Percentiles rank a stretch among this genome's conserved stretches.
Evolutionary conservation across 495 filamentous ascomycete species (phyloP).

Genomic region (Talaromyces thailandensis): DNA sequence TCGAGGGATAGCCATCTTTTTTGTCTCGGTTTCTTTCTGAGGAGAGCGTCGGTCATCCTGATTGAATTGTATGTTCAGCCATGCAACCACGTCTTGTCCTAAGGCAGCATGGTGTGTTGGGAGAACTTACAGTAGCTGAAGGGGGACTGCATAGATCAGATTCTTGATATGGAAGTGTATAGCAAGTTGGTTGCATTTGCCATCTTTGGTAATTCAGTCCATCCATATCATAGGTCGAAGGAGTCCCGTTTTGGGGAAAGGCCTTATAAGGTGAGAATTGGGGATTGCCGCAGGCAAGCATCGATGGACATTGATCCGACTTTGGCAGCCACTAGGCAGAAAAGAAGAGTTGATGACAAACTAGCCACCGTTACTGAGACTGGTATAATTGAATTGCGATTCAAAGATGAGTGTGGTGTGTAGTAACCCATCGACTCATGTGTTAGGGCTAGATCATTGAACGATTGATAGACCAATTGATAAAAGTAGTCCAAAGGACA

Average conservation of each 20-base stretch:
- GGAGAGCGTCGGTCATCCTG: constrained; percentile 18
- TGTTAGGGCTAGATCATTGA: not conserved
- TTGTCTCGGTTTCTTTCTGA: constrained; percentile 9
- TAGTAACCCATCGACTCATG: not conserved
- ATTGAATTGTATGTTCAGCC: not conserved
- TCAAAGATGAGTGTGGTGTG: not conserved
- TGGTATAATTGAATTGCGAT: not conserved
- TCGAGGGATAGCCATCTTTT: constrained; percentile 35
- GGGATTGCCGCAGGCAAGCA: not conserved
- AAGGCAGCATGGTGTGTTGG: not conserved
- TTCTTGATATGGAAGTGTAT: constrained; percentile 6
- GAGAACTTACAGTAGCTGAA: constrained; percentile 5
- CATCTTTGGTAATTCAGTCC: constrained; percentile 3
- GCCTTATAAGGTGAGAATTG: not conserved
- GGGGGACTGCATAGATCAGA: constrained; percentile 3
- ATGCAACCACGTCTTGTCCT: not conserved
- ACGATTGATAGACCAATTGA: not conserved
- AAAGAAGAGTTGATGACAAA: not conserved
- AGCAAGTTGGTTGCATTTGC: constrained; percentile 7
- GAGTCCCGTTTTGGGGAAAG: not conserved
- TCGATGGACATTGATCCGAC: not conserved
- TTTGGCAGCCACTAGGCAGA: not conserved
- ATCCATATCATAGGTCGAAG: constrained; percentile 1
- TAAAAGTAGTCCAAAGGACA: not conserved
- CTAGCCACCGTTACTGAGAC: not conserved